Percentiles rank a stretch among this genome's conserved stretches.
Conservation (phyloP, 2,329 filamentous ascomycete genomes). For the Beauveria sp. region DNA sequence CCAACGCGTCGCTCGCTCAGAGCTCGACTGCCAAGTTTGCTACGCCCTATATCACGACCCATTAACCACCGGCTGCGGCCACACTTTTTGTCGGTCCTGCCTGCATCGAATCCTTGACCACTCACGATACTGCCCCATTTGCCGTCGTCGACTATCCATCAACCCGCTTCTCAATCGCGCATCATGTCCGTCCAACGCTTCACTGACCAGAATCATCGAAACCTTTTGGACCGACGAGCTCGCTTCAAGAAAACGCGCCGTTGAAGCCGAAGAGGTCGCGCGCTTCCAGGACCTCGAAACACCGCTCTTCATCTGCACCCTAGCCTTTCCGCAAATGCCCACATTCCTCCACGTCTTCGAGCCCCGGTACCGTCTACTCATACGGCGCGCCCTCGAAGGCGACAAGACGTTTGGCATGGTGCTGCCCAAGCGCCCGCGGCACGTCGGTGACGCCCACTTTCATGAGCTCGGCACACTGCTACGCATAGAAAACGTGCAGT, state of each 20-base stretch:
- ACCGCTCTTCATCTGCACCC: conserved; percentile 73
- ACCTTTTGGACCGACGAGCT: conserved; percentile 64
- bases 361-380: conserved; percentile 85
- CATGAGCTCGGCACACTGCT: conserved; percentile 71
- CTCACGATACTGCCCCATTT: conserved; percentile 71
- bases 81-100: conserved; percentile 81
- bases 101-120: conserved; percentile 70
- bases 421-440: conserved; percentile 51
- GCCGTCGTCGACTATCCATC: conserved; percentile 56
- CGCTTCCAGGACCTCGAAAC: conserved; percentile 51
- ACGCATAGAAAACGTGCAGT: conserved; percentile 64
- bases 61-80: conserved; percentile 76
- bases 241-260: conserved; percentile 45
- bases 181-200: conserved; percentile 49
- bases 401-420: conserved; percentile 81
- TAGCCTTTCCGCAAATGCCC: conserved; percentile 75
- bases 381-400: conserved; percentile 66
- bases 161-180: conserved; percentile 34
- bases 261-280: conserved; percentile 49
- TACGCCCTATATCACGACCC: conserved; percentile 76
- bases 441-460: conserved; percentile 38
- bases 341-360: conserved; percentile 90
- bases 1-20: conserved; percentile 53
- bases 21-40: conserved; percentile 85
- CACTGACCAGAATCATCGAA: conserved; percentile 55